phyloP scores from a whole-genome alignment of 139 green algal genomes.

The Mesotaenium endlicherianum region DNA sequence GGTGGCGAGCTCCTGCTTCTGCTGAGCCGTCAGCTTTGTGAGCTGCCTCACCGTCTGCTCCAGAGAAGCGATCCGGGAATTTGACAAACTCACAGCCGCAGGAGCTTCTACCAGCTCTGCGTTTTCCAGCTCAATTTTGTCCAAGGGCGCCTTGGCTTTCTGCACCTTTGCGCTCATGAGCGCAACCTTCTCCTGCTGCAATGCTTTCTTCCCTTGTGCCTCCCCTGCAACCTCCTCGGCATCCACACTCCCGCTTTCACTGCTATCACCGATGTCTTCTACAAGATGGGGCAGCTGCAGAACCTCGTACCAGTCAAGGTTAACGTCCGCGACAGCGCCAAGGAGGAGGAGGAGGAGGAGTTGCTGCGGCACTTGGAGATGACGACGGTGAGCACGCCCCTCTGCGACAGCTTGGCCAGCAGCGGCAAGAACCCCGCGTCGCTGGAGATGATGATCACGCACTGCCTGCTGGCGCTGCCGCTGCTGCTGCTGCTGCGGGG shows the following conservation, averaged over 20 bases:
- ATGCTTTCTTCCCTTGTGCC: background rate
- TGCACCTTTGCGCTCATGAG: too few relatives aligned
- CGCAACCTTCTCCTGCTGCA: background rate
- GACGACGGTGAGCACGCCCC: conserved; percentile 18
- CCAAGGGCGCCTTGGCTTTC: too few relatives aligned
- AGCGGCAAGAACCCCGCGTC: conserved; percentile 26
- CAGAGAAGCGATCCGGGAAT: too few relatives aligned
- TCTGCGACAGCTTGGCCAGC: conserved; percentile 9
- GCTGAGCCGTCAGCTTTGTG: too few relatives aligned
- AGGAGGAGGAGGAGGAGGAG: background rate
- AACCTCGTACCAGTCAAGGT: conserved; percentile 26
- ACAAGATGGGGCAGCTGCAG: background rate
- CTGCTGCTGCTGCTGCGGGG: too few relatives aligned
- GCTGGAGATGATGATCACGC: conserved; percentile 29
- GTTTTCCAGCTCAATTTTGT: too few relatives aligned
- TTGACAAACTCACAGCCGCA: too few relatives aligned
- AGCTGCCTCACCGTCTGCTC: too few relatives aligned
- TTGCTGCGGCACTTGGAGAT: conserved; percentile 10
- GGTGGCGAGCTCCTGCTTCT: too few relatives aligned
- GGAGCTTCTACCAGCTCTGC: too few relatives aligned
- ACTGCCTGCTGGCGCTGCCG: background rate
- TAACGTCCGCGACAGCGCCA: conserved; percentile 1
- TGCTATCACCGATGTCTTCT: background rate
- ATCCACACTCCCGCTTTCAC: background rate
- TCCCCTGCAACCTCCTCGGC: background rate